Conservation (phyloP, 164 flowering plant species). For the Chimonanthus salicifolius region DNA sequence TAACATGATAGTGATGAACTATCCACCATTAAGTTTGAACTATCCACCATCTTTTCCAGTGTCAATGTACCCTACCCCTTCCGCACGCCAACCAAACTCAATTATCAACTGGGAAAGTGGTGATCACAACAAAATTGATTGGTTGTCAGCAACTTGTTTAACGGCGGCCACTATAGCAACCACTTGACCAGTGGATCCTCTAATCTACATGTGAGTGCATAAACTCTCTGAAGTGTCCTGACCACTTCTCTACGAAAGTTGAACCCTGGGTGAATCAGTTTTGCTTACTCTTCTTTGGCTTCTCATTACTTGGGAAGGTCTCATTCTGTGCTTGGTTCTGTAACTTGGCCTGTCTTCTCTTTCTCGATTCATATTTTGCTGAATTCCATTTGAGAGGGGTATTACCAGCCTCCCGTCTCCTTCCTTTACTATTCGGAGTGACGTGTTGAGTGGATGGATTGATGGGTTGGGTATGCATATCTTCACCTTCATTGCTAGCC, state of each 20-base stretch:
- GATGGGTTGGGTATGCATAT: neutral
- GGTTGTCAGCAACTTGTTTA: neutral
- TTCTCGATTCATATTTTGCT: slow-evolving; percentile 1
- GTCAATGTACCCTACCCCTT: neutral
- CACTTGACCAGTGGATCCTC: neutral
- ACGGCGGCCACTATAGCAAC: neutral
- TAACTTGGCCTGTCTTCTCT: slow-evolving; percentile 2
- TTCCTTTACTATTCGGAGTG: neutral
- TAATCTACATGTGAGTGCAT: neutral
- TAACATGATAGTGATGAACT: neutral
- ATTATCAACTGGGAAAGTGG: neutral
- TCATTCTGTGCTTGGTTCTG: neutral
- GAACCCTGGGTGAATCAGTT: neutral
- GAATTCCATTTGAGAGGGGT: neutral
- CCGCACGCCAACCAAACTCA: neutral
- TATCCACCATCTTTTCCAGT: neutral
- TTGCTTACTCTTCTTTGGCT: neutral
- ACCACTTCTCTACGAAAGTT: neutral
- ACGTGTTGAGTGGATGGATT: neutral
- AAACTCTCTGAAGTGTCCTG: too few relatives aligned
- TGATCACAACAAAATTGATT: neutral
- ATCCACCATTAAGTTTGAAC: neutral
- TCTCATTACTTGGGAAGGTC: neutral
- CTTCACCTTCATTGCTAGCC: neutral
- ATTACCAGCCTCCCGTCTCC: neutral